phyloP scores from a whole-genome alignment of 2,329 filamentous ascomycete genomes.

The Pseudogymnoascus sp. region DNA sequence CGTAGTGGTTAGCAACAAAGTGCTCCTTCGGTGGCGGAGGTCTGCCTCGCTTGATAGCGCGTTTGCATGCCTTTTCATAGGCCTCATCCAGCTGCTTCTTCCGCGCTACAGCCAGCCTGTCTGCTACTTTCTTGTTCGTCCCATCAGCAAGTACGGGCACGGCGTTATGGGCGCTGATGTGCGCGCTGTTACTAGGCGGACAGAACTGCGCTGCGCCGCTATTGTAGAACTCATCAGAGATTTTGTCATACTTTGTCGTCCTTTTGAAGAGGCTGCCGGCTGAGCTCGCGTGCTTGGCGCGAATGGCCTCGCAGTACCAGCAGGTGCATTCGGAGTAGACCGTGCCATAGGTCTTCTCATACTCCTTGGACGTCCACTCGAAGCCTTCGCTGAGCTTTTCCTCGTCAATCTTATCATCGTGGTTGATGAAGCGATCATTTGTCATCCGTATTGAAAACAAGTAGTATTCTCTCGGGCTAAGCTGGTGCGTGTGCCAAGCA shows the following conservation, averaged over 20 bases:
- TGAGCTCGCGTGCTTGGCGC: conserved; percentile 45
- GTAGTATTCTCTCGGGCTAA: conserved; percentile 57
- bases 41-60: conserved; percentile 43
- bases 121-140: conserved; percentile 21
- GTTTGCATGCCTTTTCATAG: conserved; percentile 46
- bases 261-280: conserved; percentile 38
- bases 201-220: conserved; percentile 43
- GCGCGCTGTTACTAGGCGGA: conserved; percentile 50
- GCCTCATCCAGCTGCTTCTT: conserved; percentile 41
- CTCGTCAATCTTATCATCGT: conserved; percentile 78
- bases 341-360: conserved; percentile 55
- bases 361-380: conserved; percentile 63
- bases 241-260: conserved; percentile 37
- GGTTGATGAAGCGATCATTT: conserved; percentile 56
- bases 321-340: conserved; percentile 73
- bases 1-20: conserved; percentile 40
- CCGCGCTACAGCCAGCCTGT: conserved; percentile 23
- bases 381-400: conserved; percentile 55
- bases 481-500: conserved; percentile 75
- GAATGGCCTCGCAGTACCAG: conserved; percentile 73
- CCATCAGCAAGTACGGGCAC: conserved; percentile 33
- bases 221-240: conserved; percentile 38
- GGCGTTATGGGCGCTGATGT: conserved; percentile 68
- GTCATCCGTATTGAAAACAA: conserved; percentile 41
- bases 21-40: conserved; percentile 39